Conservation (phyloP, 345 rosid genomes). For the Eucalyptus cladocalyx region DNA sequence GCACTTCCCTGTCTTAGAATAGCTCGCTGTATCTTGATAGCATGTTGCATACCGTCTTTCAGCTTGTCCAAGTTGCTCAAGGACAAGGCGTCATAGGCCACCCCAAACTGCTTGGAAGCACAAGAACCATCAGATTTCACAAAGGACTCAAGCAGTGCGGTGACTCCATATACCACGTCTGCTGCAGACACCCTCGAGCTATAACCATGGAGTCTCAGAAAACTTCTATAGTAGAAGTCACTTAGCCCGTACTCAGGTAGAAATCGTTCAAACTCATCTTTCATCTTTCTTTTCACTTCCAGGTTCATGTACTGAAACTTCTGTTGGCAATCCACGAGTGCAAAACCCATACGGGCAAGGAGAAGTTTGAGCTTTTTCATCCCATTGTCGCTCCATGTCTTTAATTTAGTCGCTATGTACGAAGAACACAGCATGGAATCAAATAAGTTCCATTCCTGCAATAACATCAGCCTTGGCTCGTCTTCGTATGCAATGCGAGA, state of each 20-base stretch:
- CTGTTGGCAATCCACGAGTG: conserved; percentile 89
- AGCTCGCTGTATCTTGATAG: conserved; percentile 81
- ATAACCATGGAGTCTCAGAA: conserved; percentile 78
- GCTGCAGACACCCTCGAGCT: conserved; percentile 96
- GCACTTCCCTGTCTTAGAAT: conserved; percentile 93
- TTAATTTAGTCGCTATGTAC: conserved; percentile 68
- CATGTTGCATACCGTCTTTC: conserved; percentile 85
- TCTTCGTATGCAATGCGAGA: conserved; percentile 87
- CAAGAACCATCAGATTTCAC: conserved; percentile 58
- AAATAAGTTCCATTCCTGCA: conserved; percentile 91
- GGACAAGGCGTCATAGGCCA: conserved; percentile 86
- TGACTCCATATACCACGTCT: conserved; percentile 90
- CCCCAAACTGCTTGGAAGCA: conserved; percentile 90
- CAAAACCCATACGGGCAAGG: conserved; percentile 93
- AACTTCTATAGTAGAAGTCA: conserved; percentile 82
- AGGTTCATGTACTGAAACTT: conserved; percentile 93
- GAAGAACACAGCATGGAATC: conserved; percentile 97
- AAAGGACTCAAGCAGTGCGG: conserved; percentile 94
- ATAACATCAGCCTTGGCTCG: conserved; percentile 82
- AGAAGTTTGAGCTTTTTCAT: conserved; percentile 92
- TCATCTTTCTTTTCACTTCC: conserved; percentile 83
- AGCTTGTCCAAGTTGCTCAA: conserved; percentile 64
- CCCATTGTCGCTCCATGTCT: conserved; percentile 98
- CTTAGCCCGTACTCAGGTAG: conserved; percentile 84
- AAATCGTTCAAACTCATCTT: conserved; percentile 74